Base-by-base conservation (phyloP, 2,329 filamentous ascomycete genomes). In the Teratosphaeriaceae sp. region DNA sequence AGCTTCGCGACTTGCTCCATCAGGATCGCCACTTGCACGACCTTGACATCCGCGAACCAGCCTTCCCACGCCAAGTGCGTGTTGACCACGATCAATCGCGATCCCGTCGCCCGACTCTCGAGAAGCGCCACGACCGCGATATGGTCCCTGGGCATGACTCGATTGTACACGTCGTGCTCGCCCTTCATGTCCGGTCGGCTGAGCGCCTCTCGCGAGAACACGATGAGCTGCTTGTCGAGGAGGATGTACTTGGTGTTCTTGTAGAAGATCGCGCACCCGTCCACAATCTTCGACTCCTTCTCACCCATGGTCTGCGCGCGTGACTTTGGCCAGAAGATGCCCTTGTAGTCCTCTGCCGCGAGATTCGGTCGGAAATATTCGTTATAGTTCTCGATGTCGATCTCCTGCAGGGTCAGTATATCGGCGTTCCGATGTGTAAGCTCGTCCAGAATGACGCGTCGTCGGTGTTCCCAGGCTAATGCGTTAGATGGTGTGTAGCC, bases 141-240 rank as follows among this genome's bases (percentile, higher is more conserved):
- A 62, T 97, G 90, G 72, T 98, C 92, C 68, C 92, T 88, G 48
- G 90, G 89, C 92, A 96, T 97, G 47, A 98, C 85, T 21, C 92
- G 85, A 64, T 98, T 98, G 75, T 95, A 97, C 44, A 97, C 90
- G 58, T 98, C 92, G 61, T 94, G 87, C 58, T 94, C 88, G 44
- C 89, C 87, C 69, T 97, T 97, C 80, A 96, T 95, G 62, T 97
- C 92, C 2, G 89, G 87, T 52, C 92, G 77, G 61, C 94, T 92
- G 66, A 98, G 95, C 52, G 90, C 90, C 44, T 88, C 86, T 46
- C 87, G 84, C 27, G 85, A 83, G 62, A 96, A 95, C 65, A 96
- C 88, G 58, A 98, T 84, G 50, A 95, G 72, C 60, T 94, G 86
- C 71, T 96, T 96, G 69, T 97, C 90, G 19, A 98, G 77, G 46